A percentile compares a stretch with the other conserved stretches of the same genome.
These are phyloP conservation scores for Russula foetens DNA, from an alignment of 768 basidiomycete species.

Conservation along the genomic window DNA sequence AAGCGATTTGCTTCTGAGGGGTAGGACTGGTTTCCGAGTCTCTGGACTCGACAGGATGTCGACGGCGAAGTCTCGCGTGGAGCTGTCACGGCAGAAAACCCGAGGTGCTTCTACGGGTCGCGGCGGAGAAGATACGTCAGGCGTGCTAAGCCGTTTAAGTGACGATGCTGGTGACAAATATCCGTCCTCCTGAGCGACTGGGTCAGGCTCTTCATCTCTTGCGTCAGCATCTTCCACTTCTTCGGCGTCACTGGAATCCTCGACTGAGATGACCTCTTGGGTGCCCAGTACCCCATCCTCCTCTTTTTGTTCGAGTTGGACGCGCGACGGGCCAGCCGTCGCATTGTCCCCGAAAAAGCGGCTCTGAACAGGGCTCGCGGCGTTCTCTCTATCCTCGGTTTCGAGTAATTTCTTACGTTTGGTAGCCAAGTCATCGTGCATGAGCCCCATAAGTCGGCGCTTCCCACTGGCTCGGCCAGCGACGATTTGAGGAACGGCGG, in stretches of 20 bases:
- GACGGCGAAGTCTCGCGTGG: slow-evolving; percentile 37
- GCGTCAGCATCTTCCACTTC: slow-evolving; percentile 36
- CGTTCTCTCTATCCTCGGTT: slow-evolving; percentile 32
- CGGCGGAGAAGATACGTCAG: slow-evolving; percentile 59
- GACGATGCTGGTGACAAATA: slow-evolving; percentile 69
- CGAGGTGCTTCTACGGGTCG: slow-evolving; percentile 25
- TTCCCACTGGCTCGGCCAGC: slow-evolving; percentile 66
- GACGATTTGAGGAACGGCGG: slow-evolving; percentile 14
- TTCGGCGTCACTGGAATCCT: slow-evolving; percentile 29
- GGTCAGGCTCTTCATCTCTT: slow-evolving; percentile 27
- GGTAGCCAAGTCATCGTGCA: slow-evolving; percentile 52
- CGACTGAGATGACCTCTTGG: slow-evolving; percentile 29
- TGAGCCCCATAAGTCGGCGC: slow-evolving; percentile 59
- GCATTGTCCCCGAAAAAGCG: slow-evolving; percentile 17
- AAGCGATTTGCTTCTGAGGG: slow-evolving; percentile 10
- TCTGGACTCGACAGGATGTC: slow-evolving; percentile 47
- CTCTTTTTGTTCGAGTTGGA: slow-evolving; percentile 3
- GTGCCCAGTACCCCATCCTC: slow-evolving; percentile 26
- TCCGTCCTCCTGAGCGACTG: slow-evolving; percentile 69
- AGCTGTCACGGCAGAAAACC: slow-evolving; percentile 13
- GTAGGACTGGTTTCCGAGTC: slow-evolving; percentile 7
- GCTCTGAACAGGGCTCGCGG: slow-evolving; percentile 23
- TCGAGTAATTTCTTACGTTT: slow-evolving; percentile 41
- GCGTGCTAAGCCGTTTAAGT: slow-evolving; percentile 40
- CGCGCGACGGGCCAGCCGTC: slow-evolving; percentile 1